Base-by-base conservation (phyloP, 2,329 filamentous ascomycete species). In the Penicillium sp. region DNA sequence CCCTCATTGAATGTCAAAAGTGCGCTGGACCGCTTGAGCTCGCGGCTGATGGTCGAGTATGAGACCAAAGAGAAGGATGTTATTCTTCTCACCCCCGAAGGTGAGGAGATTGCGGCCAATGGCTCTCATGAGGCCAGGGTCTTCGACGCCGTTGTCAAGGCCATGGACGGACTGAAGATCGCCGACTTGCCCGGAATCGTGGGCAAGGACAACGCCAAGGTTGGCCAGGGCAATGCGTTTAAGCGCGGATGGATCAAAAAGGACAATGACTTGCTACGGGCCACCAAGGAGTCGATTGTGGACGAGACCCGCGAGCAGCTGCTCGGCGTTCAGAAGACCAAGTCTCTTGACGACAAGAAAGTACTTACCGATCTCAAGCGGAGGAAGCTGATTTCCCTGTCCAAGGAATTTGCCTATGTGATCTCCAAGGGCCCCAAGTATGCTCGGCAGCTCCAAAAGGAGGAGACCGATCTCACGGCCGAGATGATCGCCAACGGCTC, bases 151-250 rank as follows among this genome's bases (percentile, higher is more conserved):
- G 74, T 91, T 47, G 77, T 79, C 57, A 74, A 79, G 55, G 84
- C 85, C 24, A 67, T 89, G 55, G 89, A 91, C 63, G 90, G 89
- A 18, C 76, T 96, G 68, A 86, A 86, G 55, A 85, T 97, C 50
- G 74, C 79, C 55, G 87, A 91, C 56, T 74, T 90, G 46, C 72
- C 74, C 26, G 68, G 68, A 42, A 62, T 74, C 44, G 69, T 74
- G 37, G 71, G 71, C 42, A 72, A 74, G 59, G 71, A 73, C 23
- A 70, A 68, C 40, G 72, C 72, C 46, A 74, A 74, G 73, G 76
- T 96, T 50, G 93, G 93, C n/a, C 86, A 93, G 67, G 89, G 89
- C 60, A 95, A 93, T 74, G 91, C 91, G 27, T 95, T 97, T 76
- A 94, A 80, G 69, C 75, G 77, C 60, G 80, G 80, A 56, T 85